Evolutionary conservation across 306 rosid genomes (phyloP).

Genomic region (Lathyrus aphaca): DNA sequence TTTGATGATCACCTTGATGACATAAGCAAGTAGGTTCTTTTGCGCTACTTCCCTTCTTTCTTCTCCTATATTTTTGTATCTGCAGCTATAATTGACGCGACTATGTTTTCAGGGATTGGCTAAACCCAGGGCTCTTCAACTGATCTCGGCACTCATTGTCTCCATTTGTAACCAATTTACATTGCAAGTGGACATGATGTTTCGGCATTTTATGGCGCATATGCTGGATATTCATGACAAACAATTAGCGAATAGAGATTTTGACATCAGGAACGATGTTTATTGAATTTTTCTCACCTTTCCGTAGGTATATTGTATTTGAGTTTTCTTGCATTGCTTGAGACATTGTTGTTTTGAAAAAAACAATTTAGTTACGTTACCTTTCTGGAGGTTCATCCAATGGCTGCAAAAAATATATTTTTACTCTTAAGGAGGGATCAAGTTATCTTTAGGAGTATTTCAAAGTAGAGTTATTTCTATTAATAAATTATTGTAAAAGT

Average conservation of each 20-base stretch:
- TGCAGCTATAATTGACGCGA: constrained; percentile 20
- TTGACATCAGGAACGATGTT: constrained; percentile 27
- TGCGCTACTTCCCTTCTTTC: background rate
- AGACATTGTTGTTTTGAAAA: constrained; percentile 30
- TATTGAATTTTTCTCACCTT: background rate
- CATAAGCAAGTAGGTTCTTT: constrained; percentile 76
- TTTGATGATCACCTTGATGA: constrained; percentile 96
- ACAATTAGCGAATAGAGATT: constrained; percentile 35
- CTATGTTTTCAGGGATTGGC: constrained; percentile 77
- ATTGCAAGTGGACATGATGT: constrained; percentile 37
- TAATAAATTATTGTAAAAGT: too few species aligned
- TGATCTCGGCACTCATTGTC: constrained; percentile 38
- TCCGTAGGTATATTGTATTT: constrained; percentile 34
- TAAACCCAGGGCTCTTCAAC: constrained; percentile 88
- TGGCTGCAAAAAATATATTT: background rate
- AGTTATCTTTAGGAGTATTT: too few species aligned
- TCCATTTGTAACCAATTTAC: constrained; percentile 29
- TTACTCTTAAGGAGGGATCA: too few species aligned
- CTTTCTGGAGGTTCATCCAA: constrained; percentile 9
- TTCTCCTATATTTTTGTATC: constrained; percentile 18
- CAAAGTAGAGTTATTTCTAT: too few species aligned
- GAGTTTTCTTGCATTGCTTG: constrained; percentile 30
- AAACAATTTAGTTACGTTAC: constrained; percentile 14
- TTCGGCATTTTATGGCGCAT: constrained; percentile 31
- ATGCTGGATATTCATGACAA: constrained; percentile 37